Base-by-base conservation (phyloP, 208 protist species). In the Leishmania lainsoni region DNA sequence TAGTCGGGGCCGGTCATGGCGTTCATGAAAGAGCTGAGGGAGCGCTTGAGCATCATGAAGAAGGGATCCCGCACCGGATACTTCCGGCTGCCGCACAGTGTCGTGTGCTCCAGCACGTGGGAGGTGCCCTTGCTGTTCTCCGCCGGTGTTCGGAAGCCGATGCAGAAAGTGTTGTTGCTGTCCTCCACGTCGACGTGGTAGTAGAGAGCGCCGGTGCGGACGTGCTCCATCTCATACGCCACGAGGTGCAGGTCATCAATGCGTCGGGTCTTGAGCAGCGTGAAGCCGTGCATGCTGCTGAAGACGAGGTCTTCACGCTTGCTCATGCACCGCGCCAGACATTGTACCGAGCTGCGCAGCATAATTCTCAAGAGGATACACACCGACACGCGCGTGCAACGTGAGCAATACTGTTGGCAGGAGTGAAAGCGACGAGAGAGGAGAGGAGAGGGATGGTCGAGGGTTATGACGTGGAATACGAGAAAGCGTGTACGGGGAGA, bases 61-160 rank as follows among this genome's bases (percentile, higher is more conserved):
- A 98, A 98, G 20, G 95, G 95, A 68, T 97, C 95, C 2, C 93
- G 86, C 68, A 99, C 96, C 16, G 98, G 98, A 86, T 98, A 99
- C 86, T 99, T 98, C 29, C 94, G 80, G 61, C 95, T 98, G 29
- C 98, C 98, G 88, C 98, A 99, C 29, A 99, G 87, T 20, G 94
- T 94, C 3, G 97, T 99, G 91, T 99, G 98, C 88, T 99, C 98
- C 75, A 99, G 88, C 32, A 99, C 98, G 85, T 99, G 98, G 20
- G 98, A 96, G 8, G 98, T 97, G 69, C 98, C 98, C 45, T 98
- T 99, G 76, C 86, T 91, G 83, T 99, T 97, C 56, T 86, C 85
- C 42, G 98, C 97, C 5, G 96, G 95, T 0, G 98, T 99, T 76
- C 97, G 91, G 83, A 99, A 99, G 39, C 96, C 97, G 39, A 99